A percentile compares a stretch with the other conserved stretches of the same genome.
Conservation (phyloP, 352 stramenopile genomes). For the Pythium periplocum region DNA sequence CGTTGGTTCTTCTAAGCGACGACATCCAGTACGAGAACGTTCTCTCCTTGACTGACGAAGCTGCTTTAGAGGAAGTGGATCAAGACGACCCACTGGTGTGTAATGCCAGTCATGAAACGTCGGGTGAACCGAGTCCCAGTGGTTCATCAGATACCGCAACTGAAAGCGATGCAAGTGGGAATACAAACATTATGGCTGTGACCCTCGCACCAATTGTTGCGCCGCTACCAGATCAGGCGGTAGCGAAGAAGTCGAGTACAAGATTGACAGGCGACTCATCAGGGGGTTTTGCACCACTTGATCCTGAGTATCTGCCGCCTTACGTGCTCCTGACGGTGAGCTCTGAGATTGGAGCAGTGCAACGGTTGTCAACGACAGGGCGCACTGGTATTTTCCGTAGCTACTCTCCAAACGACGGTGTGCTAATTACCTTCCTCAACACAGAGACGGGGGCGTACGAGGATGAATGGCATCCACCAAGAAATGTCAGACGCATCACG, state of each 20-base stretch:
- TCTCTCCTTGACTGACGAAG: slow-evolving; percentile 45
- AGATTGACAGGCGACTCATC: background rate
- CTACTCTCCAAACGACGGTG: slow-evolving; percentile 46
- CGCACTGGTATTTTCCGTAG: slow-evolving; percentile 65
- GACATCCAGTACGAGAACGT: slow-evolving; percentile 39
- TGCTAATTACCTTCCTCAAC: slow-evolving; percentile 82
- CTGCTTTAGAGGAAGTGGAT: slow-evolving; percentile 76
- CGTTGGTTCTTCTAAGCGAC: slow-evolving; percentile 38
- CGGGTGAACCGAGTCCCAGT: slow-evolving; percentile 2
- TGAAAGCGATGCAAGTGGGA: slow-evolving; percentile 21
- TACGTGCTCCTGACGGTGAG: slow-evolving; percentile 81
- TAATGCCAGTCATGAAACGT: slow-evolving; percentile 7
- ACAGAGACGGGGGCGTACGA: slow-evolving; percentile 83
- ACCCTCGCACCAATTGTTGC: slow-evolving; percentile 79
- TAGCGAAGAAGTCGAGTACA: slow-evolving; percentile 8
- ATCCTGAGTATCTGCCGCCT: slow-evolving; percentile 63
- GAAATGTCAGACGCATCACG: slow-evolving; percentile 70
- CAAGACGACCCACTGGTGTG: slow-evolving; percentile 61
- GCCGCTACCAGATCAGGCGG: slow-evolving; percentile 22
- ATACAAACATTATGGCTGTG: slow-evolving; percentile 68
- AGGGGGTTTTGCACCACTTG: slow-evolving; percentile 52
- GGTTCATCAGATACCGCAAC: slow-evolving; percentile 9
- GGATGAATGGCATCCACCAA: slow-evolving; percentile 73
- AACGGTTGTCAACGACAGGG: slow-evolving; percentile 54
- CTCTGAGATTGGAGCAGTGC: slow-evolving; percentile 58